phyloP scores from a whole-genome alignment of 2,329 filamentous ascomycete species.

The Claviceps citrina region DNA sequence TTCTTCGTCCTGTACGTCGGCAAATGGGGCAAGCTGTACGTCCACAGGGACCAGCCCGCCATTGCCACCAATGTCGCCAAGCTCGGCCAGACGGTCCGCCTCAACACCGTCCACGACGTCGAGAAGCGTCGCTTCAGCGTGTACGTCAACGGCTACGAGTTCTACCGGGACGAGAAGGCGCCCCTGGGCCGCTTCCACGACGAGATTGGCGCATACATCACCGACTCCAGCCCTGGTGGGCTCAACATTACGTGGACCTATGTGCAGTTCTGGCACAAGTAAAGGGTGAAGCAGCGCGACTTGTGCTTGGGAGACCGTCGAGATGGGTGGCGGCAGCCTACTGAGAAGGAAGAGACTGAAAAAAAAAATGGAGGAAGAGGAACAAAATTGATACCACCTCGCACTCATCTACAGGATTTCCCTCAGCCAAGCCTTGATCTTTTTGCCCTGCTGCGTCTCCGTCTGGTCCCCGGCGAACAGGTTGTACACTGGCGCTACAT shows the following conservation, averaged over 20 bases:
- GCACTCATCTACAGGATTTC: conserved; percentile 7
- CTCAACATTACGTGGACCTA: conserved; percentile 11
- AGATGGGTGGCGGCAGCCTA: not conserved
- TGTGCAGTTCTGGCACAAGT: conserved; percentile 9
- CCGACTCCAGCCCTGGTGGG: conserved; percentile 10
- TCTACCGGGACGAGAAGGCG: conserved; percentile 9
- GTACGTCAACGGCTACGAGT: conserved; percentile 12
- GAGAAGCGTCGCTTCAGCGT: conserved; percentile 9
- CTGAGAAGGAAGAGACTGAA: too few species aligned
- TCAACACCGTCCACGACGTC: conserved; percentile 14
- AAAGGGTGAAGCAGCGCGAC: too few species aligned
- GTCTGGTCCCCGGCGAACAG: conserved; percentile 9
- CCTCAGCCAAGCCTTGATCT: conserved; percentile 10
- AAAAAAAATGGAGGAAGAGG: too few species aligned
- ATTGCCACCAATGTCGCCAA: conserved; percentile 9
- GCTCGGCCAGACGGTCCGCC: conserved; percentile 9
- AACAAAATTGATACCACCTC: too few species aligned
- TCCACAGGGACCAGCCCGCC: conserved; percentile 10
- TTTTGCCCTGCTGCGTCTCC: conserved; percentile 11
- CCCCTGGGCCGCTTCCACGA: conserved; percentile 13
- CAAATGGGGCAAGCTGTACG: conserved; percentile 9
- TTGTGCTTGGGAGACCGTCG: not conserved
- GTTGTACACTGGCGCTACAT: conserved; percentile 12
- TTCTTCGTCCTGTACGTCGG: conserved; percentile 12
- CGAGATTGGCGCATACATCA: conserved; percentile 14